Conservation (phyloP, 139 green algal species). For the Ulvella scutata region DNA sequence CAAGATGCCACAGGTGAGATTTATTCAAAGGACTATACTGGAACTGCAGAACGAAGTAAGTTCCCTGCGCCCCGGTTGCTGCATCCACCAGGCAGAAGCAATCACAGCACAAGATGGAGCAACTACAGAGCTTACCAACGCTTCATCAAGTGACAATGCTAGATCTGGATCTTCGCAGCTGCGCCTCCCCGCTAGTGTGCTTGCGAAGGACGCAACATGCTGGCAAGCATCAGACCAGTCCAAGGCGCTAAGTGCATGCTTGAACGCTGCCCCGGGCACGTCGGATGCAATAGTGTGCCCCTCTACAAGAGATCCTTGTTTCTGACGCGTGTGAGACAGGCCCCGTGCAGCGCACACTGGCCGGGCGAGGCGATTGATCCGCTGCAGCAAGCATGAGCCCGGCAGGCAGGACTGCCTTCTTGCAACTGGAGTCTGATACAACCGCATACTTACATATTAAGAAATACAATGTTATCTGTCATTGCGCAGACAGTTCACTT, state of each 20-base stretch:
- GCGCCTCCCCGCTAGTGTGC: slow-evolving; percentile 40
- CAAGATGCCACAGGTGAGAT: neutral
- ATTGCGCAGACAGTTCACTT: too few species aligned
- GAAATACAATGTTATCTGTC: too few species aligned
- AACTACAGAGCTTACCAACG: slow-evolving; percentile 6
- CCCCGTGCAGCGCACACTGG: too few species aligned
- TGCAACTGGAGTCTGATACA: too few species aligned
- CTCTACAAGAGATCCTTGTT: too few species aligned
- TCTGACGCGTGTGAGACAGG: too few species aligned
- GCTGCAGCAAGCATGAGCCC: too few species aligned
- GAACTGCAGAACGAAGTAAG: neutral
- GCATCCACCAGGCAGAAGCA: neutral
- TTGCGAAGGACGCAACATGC: slow-evolving; percentile 44
- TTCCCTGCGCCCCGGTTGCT: neutral
- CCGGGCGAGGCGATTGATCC: too few species aligned
- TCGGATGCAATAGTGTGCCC: too few species aligned
- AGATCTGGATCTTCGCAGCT: slow-evolving; percentile 20
- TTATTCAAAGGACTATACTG: neutral
- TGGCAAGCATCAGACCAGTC: slow-evolving; percentile 49
- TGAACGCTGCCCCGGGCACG: slow-evolving; percentile 22
- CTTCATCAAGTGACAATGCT: neutral
- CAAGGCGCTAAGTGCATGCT: slow-evolving; percentile 37
- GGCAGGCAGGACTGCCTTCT: too few species aligned
- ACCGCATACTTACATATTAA: too few species aligned
- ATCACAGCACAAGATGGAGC: too few species aligned